phyloP scores from a whole-genome alignment of 108 stramenopile species.

The Aureococcus anophagefferens region DNA sequence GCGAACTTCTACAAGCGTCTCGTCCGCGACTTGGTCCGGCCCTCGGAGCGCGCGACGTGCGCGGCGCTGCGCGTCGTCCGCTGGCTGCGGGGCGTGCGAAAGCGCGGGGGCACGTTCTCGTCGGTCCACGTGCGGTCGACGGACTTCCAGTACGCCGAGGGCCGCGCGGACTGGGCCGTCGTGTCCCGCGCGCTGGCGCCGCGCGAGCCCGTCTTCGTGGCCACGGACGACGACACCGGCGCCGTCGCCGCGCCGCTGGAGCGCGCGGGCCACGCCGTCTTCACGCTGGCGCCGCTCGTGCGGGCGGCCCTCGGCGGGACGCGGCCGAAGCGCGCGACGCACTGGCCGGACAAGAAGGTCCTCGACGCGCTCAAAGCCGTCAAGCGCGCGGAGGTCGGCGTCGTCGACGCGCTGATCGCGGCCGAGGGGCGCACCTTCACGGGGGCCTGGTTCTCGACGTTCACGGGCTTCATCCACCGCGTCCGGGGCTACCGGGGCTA shows the following conservation, averaged over 20 bases:
- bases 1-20: conserved; percentile 14
- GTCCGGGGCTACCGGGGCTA: conserved; percentile 11
- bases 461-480: conserved; percentile 70
- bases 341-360: background rate
- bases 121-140: conserved; percentile 5
- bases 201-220: conserved; percentile 62
- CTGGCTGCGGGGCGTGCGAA: background rate
- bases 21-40: conserved; percentile 9
- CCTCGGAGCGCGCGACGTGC: background rate
- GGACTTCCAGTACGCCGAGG: conserved; percentile 14
- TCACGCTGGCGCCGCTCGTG: background rate
- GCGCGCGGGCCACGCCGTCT: background rate
- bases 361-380: conserved; percentile 15
- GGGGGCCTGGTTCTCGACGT: conserved; percentile 69
- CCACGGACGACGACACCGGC: conserved; percentile 61
- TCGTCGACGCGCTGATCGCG: conserved; percentile 73
- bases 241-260: conserved; percentile 22
- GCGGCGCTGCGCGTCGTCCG: background rate
- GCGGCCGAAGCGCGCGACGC: background rate
- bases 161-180: background rate
- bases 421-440: conserved; percentile 58
- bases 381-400: conserved; percentile 63
- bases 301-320: too few relatives aligned
- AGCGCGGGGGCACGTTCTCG: background rate
- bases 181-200: conserved; percentile 15